These are phyloP conservation scores for Fusarium papillatum DNA, from an alignment of 2,329 filamentous ascomycete species.

Conservation along the genomic window DNA sequence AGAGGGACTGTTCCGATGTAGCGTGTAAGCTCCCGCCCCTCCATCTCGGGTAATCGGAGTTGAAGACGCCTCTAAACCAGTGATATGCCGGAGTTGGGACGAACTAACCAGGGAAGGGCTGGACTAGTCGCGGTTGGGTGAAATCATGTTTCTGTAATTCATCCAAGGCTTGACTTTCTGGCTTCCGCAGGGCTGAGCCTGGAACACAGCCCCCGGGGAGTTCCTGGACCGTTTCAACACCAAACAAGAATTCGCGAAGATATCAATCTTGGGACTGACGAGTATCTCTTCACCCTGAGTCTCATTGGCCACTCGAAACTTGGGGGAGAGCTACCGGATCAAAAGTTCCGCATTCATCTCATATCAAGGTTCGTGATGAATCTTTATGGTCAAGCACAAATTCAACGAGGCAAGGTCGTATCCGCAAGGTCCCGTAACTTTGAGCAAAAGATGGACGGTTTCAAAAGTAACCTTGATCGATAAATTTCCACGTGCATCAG, in stretches of 20 bases:
- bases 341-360: neutral
- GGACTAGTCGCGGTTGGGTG: neutral
- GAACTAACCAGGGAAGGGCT: neutral
- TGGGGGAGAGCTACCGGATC: neutral
- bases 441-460: neutral
- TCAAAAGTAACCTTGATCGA: constrained; percentile 18
- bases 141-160: constrained; percentile 7
- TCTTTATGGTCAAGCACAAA: neutral
- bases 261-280: neutral
- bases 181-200: neutral
- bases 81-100: neutral
- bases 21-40: constrained; percentile 26
- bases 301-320: neutral
- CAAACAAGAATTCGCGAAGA: neutral
- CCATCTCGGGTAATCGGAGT: constrained; percentile 17
- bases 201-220: neutral
- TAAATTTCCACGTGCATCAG: neutral
- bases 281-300: no score
- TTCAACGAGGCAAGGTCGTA: neutral
- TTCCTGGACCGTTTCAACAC: neutral
- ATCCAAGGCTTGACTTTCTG: neutral
- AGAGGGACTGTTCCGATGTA: neutral
- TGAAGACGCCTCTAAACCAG: constrained; percentile 10
- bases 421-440: constrained; percentile 1
- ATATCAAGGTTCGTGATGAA: neutral